Evolutionary conservation across 2,329 filamentous ascomycete genomes (phyloP).

Genomic region (Botryotinia calthae): DNA sequence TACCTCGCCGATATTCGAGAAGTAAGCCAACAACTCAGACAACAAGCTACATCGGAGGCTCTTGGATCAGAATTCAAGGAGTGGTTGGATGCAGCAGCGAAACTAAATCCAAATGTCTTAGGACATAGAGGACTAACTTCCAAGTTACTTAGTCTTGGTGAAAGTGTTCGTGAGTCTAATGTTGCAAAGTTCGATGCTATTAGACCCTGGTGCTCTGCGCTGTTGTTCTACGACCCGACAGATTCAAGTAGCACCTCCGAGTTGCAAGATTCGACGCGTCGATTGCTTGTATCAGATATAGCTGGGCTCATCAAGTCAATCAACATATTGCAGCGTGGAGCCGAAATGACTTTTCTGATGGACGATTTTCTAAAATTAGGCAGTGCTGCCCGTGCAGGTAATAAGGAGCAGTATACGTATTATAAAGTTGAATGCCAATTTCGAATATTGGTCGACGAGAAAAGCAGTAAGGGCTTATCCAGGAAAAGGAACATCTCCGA

Average conservation of each 20-base stretch:
- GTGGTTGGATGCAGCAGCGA: neutral
- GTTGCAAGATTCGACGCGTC: neutral
- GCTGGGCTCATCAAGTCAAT: neutral
- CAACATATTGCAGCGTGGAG: conserved; percentile 4
- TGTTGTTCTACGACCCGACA: conserved; percentile 4
- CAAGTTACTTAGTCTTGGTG: conserved; percentile 5
- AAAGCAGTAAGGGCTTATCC: conserved; percentile 1
- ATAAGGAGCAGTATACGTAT: conserved; percentile 5
- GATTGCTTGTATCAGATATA: neutral
- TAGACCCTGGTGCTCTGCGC: conserved; percentile 11
- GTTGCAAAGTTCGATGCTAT: neutral
- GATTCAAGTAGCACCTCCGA: neutral
- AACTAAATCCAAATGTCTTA: neutral
- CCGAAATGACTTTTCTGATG: conserved; percentile 9
- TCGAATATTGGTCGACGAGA: conserved; percentile 7
- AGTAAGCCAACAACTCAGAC: conserved; percentile 1
- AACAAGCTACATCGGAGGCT: neutral
- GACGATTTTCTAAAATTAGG: neutral
- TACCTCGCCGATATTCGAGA: conserved; percentile 2
- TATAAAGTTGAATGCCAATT: conserved; percentile 4
- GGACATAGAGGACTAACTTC: neutral
- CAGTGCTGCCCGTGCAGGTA: conserved; percentile 3
- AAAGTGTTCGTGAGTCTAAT: conserved; percentile 1
- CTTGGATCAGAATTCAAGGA: conserved; percentile 1
- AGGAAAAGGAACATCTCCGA: conserved; percentile 1